phyloP scores from a whole-genome alignment of 768 basidiomycete species.

The Vararia minispora region DNA sequence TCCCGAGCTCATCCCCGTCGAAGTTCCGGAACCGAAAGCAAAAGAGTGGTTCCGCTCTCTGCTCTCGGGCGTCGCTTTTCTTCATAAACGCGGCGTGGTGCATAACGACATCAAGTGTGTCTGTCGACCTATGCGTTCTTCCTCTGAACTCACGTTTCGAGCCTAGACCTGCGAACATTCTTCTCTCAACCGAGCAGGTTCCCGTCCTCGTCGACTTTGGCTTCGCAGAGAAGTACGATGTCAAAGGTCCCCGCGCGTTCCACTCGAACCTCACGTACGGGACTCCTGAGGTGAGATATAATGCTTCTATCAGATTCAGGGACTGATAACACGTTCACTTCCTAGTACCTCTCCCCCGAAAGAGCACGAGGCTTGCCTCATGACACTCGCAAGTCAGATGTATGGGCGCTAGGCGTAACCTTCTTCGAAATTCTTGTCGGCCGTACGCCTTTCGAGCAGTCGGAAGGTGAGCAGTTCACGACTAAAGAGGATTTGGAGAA shows the following conservation, averaged over 20 bases:
- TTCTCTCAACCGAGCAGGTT: constrained; percentile 65
- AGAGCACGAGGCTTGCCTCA: constrained; percentile 81
- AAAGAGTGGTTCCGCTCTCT: constrained; percentile 75
- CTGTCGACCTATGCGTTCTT: too few species aligned
- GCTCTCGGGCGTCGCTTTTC: constrained; percentile 72
- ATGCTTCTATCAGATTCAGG: neutral
- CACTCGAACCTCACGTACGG: constrained; percentile 79
- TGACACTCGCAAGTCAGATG: constrained; percentile 86
- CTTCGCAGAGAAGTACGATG: constrained; percentile 83
- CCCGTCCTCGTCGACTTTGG: constrained; percentile 95
- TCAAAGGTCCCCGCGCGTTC: constrained; percentile 52
- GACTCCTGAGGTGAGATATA: constrained; percentile 65
- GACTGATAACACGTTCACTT: neutral
- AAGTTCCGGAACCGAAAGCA: constrained; percentile 70
- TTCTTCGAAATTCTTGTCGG: constrained; percentile 93
- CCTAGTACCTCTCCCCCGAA: constrained; percentile 87
- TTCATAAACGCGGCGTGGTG: constrained; percentile 75
- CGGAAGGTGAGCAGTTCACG: constrained; percentile 66
- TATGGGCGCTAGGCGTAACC: constrained; percentile 80
- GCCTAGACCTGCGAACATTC: constrained; percentile 81
- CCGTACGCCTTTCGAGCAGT: constrained; percentile 83
- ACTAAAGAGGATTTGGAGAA: constrained; percentile 73
- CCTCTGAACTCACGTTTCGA: constrained; percentile 3
- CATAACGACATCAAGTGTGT: constrained; percentile 92
- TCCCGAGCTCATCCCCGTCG: constrained; percentile 79